Base-by-base conservation (phyloP, 768 basidiomycete species). In the Tulasnella sp. region DNA sequence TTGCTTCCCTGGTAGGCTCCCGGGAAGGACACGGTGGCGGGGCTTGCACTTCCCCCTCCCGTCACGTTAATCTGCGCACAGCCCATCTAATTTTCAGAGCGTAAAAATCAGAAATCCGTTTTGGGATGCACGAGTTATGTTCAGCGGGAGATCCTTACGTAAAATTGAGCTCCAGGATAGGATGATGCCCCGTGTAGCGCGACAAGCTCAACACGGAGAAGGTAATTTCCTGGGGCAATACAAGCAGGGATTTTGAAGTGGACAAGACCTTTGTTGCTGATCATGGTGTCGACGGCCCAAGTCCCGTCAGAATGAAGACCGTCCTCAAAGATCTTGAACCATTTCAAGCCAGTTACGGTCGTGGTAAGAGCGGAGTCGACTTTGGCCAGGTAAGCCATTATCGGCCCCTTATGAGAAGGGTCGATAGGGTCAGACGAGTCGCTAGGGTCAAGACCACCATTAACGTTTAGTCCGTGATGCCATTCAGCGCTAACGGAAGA, bases 321-420 rank as follows among this genome's bases (percentile, higher is more conserved):
- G 24, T 58, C 89, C 80, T 90, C 85, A 81, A 86, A 89, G 80
- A 90, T 89, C 85, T 89, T 90, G 86, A 90, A 90, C 89, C 89
- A 90, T 78, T 87, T 84, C 37, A 77, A 34, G 46, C 90, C 88
- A 3, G 89, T 90, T 3, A 89, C 88, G 40, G 78, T 79, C 3
- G 86, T 84, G 81, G 90, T 89, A 0, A 87, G 87, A 14, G 90
- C 90, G 80, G 85, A 86, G 48, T 87, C 78, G 84, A 88, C 84
- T 88, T 78, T 84, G 89, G 79, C 79, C 89, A 90, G 86, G 84
- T 90, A 90, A 3, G 88, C 86, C 20, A 90, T 83, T 28, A 90
- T 85, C 20, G 90, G 90, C 1, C 90, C 90, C 72, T 91, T 88
- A 31, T 81, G 79, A 16, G 54, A 22, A 22, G 42, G 14, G 41